Conservation (phyloP, 441 rosid species). For the Metrosideros polymorpha region DNA sequence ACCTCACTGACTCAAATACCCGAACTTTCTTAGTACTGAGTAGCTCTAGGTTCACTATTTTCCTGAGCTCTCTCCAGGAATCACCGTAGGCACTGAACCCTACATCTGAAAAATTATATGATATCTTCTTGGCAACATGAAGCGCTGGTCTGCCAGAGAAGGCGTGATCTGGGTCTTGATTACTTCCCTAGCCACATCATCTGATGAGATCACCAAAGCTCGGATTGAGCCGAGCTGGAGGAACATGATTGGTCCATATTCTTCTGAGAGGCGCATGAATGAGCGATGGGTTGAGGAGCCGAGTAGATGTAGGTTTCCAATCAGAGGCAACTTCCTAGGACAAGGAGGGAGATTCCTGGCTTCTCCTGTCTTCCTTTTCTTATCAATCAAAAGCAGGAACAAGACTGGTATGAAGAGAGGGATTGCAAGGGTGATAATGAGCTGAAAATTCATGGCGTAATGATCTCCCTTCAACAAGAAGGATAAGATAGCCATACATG, state of each 20-base stretch:
- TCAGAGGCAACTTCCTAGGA: background rate
- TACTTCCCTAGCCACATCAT: background rate
- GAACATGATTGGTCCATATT: background rate
- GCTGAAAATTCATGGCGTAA: background rate
- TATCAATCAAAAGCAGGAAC: background rate
- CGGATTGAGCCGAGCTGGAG: background rate
- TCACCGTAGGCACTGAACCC: background rate
- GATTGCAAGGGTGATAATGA: background rate
- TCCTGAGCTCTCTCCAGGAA: background rate
- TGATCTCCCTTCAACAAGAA: background rate
- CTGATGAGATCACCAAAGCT: background rate
- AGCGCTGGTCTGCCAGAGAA: background rate
- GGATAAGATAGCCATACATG: background rate
- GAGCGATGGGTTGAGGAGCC: background rate
- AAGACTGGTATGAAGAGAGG: background rate
- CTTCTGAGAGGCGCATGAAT: background rate
- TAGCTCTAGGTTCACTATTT: constrained; percentile 1
- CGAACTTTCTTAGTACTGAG: constrained; percentile 16
- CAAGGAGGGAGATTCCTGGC: background rate
- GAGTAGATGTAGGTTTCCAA: background rate
- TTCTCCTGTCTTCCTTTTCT: background rate
- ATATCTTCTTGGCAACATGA: background rate
- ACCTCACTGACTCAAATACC: constrained; percentile 9
- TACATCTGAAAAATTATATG: background rate
- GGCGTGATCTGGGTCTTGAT: background rate